phyloP scores from a whole-genome alignment of 768 basidiomycete genomes.

The Phaeotremella skinneri region DNA sequence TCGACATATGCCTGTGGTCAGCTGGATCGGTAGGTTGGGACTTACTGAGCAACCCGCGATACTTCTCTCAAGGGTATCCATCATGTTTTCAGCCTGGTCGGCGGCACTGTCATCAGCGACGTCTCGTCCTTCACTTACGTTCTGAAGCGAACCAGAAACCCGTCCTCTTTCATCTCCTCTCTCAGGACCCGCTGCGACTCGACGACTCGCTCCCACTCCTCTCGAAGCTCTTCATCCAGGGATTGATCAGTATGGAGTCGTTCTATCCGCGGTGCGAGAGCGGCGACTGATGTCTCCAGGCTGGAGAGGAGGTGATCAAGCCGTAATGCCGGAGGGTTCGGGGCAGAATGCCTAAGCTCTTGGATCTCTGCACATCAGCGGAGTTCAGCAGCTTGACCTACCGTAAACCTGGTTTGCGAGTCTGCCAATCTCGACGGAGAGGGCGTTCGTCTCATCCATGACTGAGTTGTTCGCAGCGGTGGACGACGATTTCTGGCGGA shows the following conservation, averaged over 20 bases:
- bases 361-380: slow-evolving; percentile 67
- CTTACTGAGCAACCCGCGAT: slow-evolving; percentile 82
- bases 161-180: slow-evolving; percentile 94
- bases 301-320: slow-evolving; percentile 75
- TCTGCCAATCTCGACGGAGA: slow-evolving; percentile 9
- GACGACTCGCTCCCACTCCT: slow-evolving; percentile 79
- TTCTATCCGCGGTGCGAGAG: slow-evolving; percentile 52
- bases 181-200: slow-evolving; percentile 74
- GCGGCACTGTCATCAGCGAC: slow-evolving; percentile 57
- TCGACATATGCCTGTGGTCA: slow-evolving; percentile 30
- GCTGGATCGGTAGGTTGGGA: slow-evolving; percentile 1
- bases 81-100: slow-evolving; percentile 96
- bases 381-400: slow-evolving; percentile 5
- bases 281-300: slow-evolving; percentile 74
- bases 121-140: slow-evolving; percentile 53
- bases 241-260: slow-evolving; percentile 51
- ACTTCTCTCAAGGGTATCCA: slow-evolving; percentile 91
- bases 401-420: slow-evolving; percentile 33
- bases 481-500: not conserved
- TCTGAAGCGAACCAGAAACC: slow-evolving; percentile 92
- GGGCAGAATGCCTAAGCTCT: slow-evolving; percentile 73
- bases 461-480: not conserved
- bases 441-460: slow-evolving; percentile 4
- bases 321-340: slow-evolving; percentile 19
- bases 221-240: slow-evolving; percentile 59